Evolutionary conservation across 257 asterid genomes (phyloP).

Genomic region (Nicotiana paniculata): DNA sequence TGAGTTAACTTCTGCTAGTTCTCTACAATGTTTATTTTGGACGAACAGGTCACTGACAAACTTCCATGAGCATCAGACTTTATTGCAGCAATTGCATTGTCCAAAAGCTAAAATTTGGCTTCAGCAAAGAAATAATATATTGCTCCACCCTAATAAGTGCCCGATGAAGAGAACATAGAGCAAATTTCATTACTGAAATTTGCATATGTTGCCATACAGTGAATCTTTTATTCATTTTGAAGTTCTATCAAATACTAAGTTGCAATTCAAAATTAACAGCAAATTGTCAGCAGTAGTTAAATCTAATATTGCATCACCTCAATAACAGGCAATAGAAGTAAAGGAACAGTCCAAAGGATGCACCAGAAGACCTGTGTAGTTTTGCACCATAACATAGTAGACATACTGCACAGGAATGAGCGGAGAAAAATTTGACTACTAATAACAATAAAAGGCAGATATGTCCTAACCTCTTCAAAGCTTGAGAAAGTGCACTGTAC

Average conservation of each 20-base stretch:
- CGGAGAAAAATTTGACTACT: neutral
- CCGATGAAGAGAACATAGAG: neutral
- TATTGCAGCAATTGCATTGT: neutral
- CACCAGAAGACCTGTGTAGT: neutral
- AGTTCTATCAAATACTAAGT: neutral
- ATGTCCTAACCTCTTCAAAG: slow-evolving; percentile 65
- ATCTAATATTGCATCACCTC: neutral
- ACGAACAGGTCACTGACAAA: neutral
- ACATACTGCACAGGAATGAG: neutral
- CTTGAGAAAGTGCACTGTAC: slow-evolving; percentile 68
- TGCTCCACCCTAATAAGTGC: neutral
- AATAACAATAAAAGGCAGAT: neutral
- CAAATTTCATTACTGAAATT: neutral
- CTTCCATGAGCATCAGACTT: neutral
- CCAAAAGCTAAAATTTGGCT: neutral
- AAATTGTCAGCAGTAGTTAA: neutral
- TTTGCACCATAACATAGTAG: neutral
- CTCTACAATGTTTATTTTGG: neutral
- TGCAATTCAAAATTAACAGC: neutral
- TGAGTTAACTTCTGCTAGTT: neutral
- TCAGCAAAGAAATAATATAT: neutral
- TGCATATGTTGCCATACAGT: neutral
- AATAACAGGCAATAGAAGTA: neutral
- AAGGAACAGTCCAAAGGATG: neutral
- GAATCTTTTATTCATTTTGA: neutral